Evolutionary conservation across 2,329 filamentous ascomycete species (phyloP).

Genomic region (Whalleya microplaca): DNA sequence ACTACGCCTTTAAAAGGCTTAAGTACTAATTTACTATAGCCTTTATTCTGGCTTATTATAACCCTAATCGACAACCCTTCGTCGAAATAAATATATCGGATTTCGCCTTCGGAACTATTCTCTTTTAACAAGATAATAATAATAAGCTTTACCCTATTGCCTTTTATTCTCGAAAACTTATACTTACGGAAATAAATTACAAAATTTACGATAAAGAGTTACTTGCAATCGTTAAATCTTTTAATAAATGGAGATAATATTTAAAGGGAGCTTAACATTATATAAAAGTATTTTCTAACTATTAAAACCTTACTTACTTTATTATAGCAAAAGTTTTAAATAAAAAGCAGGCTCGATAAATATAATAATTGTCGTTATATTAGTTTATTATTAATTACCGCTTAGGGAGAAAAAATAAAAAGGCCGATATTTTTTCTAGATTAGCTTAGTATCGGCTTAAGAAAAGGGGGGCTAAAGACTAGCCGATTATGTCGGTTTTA

Average conservation of each 20-base stretch:
- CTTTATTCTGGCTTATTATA: background rate
- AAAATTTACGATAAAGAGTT: no score
- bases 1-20: background rate
- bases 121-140: slow-evolving; percentile 2
- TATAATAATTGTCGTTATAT: slow-evolving; percentile 11
- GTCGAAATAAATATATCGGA: slow-evolving; percentile 32
- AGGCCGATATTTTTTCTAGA: background rate
- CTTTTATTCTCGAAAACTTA: slow-evolving; percentile 22
- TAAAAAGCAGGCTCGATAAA: slow-evolving; percentile 28
- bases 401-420: background rate
- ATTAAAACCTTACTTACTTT: slow-evolving; percentile 35
- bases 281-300: slow-evolving; percentile 15
- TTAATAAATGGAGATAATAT: slow-evolving; percentile 28
- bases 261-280: slow-evolving; percentile 11
- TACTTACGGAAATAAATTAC: slow-evolving; percentile 33
- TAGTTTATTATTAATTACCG: slow-evolving; percentile 28
- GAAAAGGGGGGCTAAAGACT: no score
- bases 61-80: slow-evolving; percentile 5
- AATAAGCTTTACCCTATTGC: slow-evolving; percentile 11
- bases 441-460: no score
- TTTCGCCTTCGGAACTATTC: slow-evolving; percentile 8
- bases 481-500: no score
- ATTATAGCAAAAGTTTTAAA: slow-evolving; percentile 29
- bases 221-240: slow-evolving; percentile 36
- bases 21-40: background rate